Evolutionary conservation across 768 basidiomycete genomes (phyloP).

Genomic region (Pisolithus marmoratus): DNA sequence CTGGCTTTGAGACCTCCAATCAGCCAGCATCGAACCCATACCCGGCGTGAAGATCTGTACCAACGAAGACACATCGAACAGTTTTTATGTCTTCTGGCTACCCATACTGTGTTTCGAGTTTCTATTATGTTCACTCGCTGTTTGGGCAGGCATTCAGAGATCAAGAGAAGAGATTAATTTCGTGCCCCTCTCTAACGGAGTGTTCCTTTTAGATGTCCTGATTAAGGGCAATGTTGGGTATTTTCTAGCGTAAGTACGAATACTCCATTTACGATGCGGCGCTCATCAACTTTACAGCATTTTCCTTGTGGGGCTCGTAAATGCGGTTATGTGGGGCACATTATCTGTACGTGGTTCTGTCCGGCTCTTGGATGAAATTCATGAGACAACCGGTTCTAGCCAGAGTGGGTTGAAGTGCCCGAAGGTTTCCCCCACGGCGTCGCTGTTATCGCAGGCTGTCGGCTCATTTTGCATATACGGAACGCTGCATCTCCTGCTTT

Average conservation of each 20-base stretch:
- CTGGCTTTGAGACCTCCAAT: neutral
- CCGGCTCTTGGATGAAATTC: neutral
- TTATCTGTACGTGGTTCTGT: neutral
- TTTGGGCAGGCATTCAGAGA: neutral
- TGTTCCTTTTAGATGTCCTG: neutral
- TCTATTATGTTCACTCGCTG: neutral
- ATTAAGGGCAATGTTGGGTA: neutral
- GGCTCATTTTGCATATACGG: conserved; percentile 1
- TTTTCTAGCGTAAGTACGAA: neutral
- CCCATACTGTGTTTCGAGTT: neutral
- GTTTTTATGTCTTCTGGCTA: neutral
- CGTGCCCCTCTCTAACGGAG: neutral
- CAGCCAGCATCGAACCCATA: neutral
- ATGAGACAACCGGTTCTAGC: neutral
- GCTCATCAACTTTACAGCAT: neutral
- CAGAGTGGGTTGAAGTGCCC: conserved; percentile 1
- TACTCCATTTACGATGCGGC: neutral
- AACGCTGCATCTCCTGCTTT: neutral
- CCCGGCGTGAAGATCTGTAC: neutral
- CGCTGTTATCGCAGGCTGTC: neutral
- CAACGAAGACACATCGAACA: neutral
- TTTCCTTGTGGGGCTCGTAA: neutral
- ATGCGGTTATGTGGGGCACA: neutral
- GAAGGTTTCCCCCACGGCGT: neutral
- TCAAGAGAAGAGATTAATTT: neutral